Percentiles rank a stretch among this genome's conserved stretches.
phyloP scores from a whole-genome alignment of 164 flowering plant species.

The Vitis rupestris region DNA sequence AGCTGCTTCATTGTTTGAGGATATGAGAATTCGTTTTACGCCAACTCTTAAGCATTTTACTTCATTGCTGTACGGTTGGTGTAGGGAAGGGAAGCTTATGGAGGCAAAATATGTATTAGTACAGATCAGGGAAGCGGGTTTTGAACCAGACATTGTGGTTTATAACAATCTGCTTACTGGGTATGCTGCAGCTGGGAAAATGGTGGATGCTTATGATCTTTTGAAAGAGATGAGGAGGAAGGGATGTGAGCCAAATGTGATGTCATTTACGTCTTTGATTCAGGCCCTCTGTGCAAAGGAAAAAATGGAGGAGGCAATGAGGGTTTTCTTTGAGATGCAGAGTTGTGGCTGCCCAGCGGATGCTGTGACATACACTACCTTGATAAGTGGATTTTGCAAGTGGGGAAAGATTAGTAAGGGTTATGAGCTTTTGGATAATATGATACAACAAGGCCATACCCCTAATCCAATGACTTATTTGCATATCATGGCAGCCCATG shows the following conservation, averaged over 20 bases:
- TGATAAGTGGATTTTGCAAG: constrained; percentile 89
- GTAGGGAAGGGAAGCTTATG: constrained; percentile 79
- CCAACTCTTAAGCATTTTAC: constrained; percentile 79
- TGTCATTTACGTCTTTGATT: constrained; percentile 74
- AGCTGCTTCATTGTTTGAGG: constrained; percentile 81
- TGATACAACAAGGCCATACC: constrained; percentile 58
- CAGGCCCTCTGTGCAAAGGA: constrained; percentile 70
- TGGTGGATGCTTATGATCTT: constrained; percentile 74
- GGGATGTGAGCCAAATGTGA: constrained; percentile 74
- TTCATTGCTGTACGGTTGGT: constrained; percentile 85
- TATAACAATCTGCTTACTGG: constrained; percentile 76
- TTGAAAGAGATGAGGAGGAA: constrained; percentile 71
- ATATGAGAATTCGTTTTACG: constrained; percentile 61
- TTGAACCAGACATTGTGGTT: constrained; percentile 82
- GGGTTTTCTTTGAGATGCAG: constrained; percentile 65
- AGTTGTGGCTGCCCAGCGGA: constrained; percentile 75
- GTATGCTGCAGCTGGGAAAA: constrained; percentile 64
- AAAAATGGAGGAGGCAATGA: constrained; percentile 77
- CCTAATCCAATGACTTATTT: constrained; percentile 69
- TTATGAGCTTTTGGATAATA: constrained; percentile 68
- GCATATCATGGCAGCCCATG: constrained; percentile 73
- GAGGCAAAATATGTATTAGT: constrained; percentile 80
- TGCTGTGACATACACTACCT: constrained; percentile 73
- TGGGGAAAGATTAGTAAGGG: constrained; percentile 64
- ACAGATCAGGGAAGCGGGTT: constrained; percentile 76